These are phyloP conservation scores for Claviceps arundinis DNA, from an alignment of 2,329 filamentous ascomycete genomes.

Conservation along the genomic window DNA sequence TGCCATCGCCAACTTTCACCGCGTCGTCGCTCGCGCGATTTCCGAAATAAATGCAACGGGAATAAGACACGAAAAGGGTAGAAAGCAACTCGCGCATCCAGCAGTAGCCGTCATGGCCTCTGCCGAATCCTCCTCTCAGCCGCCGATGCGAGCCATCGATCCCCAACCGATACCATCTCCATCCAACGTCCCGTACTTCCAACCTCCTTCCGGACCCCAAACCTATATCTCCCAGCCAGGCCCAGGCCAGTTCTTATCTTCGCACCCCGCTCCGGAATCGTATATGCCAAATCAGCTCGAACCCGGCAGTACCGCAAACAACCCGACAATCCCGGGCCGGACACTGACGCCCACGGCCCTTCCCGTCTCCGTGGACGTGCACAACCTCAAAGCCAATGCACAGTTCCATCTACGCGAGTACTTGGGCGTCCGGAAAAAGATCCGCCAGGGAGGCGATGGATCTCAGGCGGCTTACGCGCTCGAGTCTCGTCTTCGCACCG, in stretches of 20 bases:
- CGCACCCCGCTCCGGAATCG: constrained; percentile 10
- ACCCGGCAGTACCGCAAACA: constrained; percentile 9
- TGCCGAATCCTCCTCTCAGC: constrained; percentile 4
- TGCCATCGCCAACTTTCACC: too few relatives aligned
- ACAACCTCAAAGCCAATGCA: constrained; percentile 18
- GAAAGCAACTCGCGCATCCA: background rate
- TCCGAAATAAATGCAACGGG: background rate
- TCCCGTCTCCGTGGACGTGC: constrained; percentile 14
- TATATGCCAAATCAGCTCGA: constrained; percentile 12
- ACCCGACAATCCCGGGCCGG: constrained; percentile 10
- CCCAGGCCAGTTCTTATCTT: constrained; percentile 2
- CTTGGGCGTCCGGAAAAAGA: constrained; percentile 19
- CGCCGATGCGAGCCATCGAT: constrained; percentile 14
- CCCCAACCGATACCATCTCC: constrained; percentile 15
- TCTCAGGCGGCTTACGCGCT: constrained; percentile 22
- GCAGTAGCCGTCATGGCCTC: background rate
- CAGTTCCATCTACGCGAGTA: constrained; percentile 24
- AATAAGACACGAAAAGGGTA: background rate
- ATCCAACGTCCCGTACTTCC: constrained; percentile 7
- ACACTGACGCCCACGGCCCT: constrained; percentile 11
- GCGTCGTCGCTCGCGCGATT: background rate
- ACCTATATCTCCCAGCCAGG: background rate
- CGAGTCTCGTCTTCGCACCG: constrained; percentile 28
- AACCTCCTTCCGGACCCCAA: constrained; percentile 3
- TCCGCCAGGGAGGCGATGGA: constrained; percentile 13